phyloP scores from a whole-genome alignment of 2,329 filamentous ascomycete species.

The Fusarium equiseti region DNA sequence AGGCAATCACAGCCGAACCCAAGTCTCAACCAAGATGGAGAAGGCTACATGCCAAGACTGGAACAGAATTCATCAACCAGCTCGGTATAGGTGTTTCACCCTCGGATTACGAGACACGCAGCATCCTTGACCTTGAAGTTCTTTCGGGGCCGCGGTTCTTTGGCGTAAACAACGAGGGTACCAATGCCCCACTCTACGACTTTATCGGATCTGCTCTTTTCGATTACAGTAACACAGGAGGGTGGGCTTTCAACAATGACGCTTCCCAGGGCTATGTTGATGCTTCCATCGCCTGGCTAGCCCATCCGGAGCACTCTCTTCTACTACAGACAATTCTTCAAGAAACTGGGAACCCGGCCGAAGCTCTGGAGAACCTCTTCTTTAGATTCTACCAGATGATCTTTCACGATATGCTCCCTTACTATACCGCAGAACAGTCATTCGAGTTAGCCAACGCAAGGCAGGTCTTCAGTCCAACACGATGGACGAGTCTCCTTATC shows the following conservation, averaged over 20 bases:
- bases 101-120: background rate
- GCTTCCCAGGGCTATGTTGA: background rate
- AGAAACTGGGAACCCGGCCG: constrained; percentile 10
- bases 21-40: background rate
- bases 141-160: background rate
- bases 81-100: background rate
- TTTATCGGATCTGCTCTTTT: background rate
- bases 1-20: background rate
- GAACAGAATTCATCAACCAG: background rate
- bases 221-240: background rate
- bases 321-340: constrained; percentile 18
- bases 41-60: background rate
- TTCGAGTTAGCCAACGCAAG: background rate
- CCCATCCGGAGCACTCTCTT: constrained; percentile 10
- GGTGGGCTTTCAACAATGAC: constrained; percentile 1
- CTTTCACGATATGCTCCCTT: constrained; percentile 2
- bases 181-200: background rate
- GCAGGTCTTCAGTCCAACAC: background rate
- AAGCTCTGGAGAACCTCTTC: background rate
- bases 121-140: background rate
- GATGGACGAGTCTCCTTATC: background rate
- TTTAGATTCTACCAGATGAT: constrained; percentile 28
- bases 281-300: background rate
- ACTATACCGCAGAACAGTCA: background rate
- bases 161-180: background rate